These are phyloP conservation scores for Fusarium sp. DNA, from an alignment of 2,329 filamentous ascomycete genomes.

Conservation along the genomic window DNA sequence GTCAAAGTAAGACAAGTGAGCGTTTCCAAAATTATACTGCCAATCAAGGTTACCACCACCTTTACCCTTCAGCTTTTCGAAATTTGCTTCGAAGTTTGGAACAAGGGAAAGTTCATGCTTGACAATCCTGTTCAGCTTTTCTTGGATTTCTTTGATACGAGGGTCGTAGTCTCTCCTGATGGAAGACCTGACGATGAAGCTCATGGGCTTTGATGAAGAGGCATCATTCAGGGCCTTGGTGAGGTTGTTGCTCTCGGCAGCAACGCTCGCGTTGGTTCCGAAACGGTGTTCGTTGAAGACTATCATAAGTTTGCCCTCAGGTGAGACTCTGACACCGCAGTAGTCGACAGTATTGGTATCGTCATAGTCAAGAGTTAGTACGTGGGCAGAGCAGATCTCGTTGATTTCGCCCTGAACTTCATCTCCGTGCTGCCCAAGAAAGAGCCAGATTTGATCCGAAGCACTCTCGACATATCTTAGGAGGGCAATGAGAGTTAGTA, in stretches of 20 bases:
- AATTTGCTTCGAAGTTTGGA: slow-evolving; percentile 60
- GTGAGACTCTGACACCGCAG: slow-evolving; percentile 56
- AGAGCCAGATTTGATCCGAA: too few relatives aligned
- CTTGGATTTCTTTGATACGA: slow-evolving; percentile 52
- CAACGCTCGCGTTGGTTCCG: slow-evolving; percentile 58
- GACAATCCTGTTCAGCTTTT: slow-evolving; percentile 54
- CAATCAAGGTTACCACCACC: slow-evolving; percentile 51
- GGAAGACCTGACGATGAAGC: slow-evolving; percentile 56
- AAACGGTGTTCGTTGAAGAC: slow-evolving; percentile 58
- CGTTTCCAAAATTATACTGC: slow-evolving; percentile 57
- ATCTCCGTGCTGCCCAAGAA: slow-evolving; percentile 48
- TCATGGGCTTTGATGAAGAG: slow-evolving; percentile 53
- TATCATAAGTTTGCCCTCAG: slow-evolving; percentile 60
- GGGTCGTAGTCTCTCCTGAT: slow-evolving; percentile 58
- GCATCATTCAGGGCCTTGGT: slow-evolving; percentile 59
- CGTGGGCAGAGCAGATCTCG: slow-evolving; percentile 55
- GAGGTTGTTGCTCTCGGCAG: slow-evolving; percentile 53
- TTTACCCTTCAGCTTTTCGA: slow-evolving; percentile 53
- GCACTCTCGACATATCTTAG: slow-evolving; percentile 55
- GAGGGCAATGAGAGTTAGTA: neutral
- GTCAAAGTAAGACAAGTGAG: slow-evolving; percentile 57
- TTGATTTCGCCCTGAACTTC: slow-evolving; percentile 61
- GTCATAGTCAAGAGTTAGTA: slow-evolving; percentile 60
- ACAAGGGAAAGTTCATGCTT: slow-evolving; percentile 58
- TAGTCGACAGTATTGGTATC: slow-evolving; percentile 56